These are phyloP conservation scores for Botrytis aclada DNA, from an alignment of 2,329 filamentous ascomycete species.

Conservation along the genomic window DNA sequence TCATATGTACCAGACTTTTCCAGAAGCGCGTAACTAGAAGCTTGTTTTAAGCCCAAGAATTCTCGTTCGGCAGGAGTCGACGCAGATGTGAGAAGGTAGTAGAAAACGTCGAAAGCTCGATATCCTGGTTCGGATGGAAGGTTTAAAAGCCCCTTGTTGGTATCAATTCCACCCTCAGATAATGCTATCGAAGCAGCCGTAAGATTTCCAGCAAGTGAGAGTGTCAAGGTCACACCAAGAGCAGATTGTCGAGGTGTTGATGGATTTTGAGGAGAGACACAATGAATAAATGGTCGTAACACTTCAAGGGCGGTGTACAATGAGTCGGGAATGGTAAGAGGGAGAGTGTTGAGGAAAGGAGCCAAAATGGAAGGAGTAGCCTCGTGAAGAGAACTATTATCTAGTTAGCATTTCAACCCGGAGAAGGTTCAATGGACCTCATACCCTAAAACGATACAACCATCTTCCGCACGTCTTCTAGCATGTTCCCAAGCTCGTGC, in stretches of 20 bases:
- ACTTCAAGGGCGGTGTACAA: slow-evolving; percentile 78
- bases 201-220: slow-evolving; percentile 77
- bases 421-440: slow-evolving; percentile 34
- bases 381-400: slow-evolving; percentile 74
- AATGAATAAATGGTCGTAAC: slow-evolving; percentile 80
- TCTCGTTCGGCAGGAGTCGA: slow-evolving; percentile 87
- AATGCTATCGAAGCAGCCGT: slow-evolving; percentile 73
- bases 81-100: slow-evolving; percentile 89
- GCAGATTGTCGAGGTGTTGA: slow-evolving; percentile 76
- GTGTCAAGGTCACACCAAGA: slow-evolving; percentile 74
- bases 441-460: slow-evolving; percentile 85
- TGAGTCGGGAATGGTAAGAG: slow-evolving; percentile 71
- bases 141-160: slow-evolving; percentile 71
- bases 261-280: slow-evolving; percentile 87
- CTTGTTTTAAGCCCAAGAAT: slow-evolving; percentile 75
- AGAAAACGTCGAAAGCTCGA: slow-evolving; percentile 95
- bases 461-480: slow-evolving; percentile 88
- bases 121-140: slow-evolving; percentile 78
- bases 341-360: slow-evolving; percentile 78
- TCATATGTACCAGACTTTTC: slow-evolving; percentile 80
- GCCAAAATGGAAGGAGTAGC: slow-evolving; percentile 81
- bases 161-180: slow-evolving; percentile 86
- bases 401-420: slow-evolving; percentile 2
- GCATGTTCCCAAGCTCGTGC: slow-evolving; percentile 94
- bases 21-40: slow-evolving; percentile 74